Evolutionary conservation across 768 basidiomycete genomes (phyloP), one percentile per base, ranked within the genome.

Genomic region (Lentinula raphanica): DNA sequence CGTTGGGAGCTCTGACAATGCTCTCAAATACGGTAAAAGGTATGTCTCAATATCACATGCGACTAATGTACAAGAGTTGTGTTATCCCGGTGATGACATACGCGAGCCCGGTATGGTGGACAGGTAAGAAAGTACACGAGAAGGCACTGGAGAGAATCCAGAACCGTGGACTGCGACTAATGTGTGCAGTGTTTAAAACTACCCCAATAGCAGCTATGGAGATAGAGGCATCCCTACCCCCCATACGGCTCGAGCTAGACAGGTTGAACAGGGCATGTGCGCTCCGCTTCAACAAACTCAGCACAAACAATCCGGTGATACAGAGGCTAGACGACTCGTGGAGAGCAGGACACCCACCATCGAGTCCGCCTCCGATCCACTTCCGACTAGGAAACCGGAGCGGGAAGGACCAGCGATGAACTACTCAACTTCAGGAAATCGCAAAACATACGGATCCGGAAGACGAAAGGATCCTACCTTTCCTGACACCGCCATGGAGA

Each of bases 1-100:
- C 69, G 2, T 4, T 51, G 8, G 29, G 49, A 9, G 15, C 23
- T 19, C 49, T 51, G 5, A 51, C 23, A 0, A 74, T 76, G 67
- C 69, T 76, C 0, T 66, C 66, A 1, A 71, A 73, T 66, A 74
- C 72, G 0, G 64, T 74, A 8, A 49, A 62, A 1, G 72, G 76
- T 0, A 66, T 76, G 0, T 65, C 65, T 7, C 73, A 70, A 17
- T 12, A 29, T 1, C 66, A 73, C 58, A 38, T 72, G 0, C 46
- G 67, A 7, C 64, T 36, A 3, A 64, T 76, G 1, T 74, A 72
- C 64, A 39, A 51, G 0, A 58, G 66, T 1, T 71, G 68, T 28
- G 63, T 76, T 4, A 42, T 71, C 0, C 71, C 75, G 0, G 66
- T 72, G 8, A 62, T 74, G 35, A 66, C 71, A 5, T 73, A 76